phyloP scores from a whole-genome alignment of 140 eudicot species.

The Artemisia princeps region DNA sequence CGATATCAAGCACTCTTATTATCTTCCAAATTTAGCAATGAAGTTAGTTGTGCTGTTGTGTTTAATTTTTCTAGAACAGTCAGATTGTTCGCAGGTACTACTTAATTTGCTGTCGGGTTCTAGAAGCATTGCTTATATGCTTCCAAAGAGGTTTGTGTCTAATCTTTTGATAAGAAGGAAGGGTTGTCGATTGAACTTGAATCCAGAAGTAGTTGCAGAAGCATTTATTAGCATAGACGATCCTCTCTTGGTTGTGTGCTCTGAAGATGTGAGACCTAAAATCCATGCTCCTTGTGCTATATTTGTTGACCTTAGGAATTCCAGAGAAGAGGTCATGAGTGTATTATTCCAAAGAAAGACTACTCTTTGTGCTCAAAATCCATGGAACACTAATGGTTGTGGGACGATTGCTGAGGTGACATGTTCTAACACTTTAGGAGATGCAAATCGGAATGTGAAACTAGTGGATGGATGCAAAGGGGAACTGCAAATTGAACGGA shows the following conservation, averaged over 20 bases:
- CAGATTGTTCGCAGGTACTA: slow-evolving; percentile 7
- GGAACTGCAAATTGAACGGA: neutral
- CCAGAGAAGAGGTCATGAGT: slow-evolving; percentile 26
- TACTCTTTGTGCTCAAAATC: neutral
- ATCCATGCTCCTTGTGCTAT: slow-evolving; percentile 22
- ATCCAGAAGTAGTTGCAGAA: slow-evolving; percentile 20
- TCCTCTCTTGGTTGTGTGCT: slow-evolving; percentile 32
- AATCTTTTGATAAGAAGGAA: slow-evolving; percentile 14
- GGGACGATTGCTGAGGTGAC: neutral
- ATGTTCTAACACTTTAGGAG: neutral
- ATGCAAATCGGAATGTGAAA: neutral
- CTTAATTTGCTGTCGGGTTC: slow-evolving; percentile 11
- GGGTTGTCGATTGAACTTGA: neutral
- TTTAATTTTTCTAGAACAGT: slow-evolving; percentile 15
- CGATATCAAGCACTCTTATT: neutral
- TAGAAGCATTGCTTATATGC: slow-evolving; percentile 7
- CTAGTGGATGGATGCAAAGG: neutral
- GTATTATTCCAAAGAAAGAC: slow-evolving; percentile 17
- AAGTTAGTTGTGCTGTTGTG: slow-evolving; percentile 23
- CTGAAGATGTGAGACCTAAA: neutral
- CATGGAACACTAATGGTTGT: neutral
- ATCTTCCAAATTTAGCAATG: slow-evolving; percentile 27
- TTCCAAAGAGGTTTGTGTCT: slow-evolving; percentile 23
- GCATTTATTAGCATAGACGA: slow-evolving; percentile 28
- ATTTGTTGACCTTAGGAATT: slow-evolving; percentile 21